Base-by-base conservation (phyloP, 2,329 filamentous ascomycete species). In the Exophiala mesophila region DNA sequence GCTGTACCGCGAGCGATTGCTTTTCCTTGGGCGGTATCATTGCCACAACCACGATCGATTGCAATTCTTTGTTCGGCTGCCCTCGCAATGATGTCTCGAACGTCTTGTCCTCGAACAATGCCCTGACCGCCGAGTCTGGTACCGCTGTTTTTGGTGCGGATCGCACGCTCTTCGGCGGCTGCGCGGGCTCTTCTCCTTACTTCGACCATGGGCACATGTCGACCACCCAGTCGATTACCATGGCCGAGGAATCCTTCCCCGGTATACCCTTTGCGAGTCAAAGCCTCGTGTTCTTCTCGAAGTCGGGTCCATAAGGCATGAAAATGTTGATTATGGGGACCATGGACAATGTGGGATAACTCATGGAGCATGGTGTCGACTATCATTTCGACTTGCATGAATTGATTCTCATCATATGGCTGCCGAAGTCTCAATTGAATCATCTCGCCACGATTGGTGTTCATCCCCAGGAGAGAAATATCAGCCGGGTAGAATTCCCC, bases 361-460 rank as follows among this genome's bases (percentile, higher is more conserved):
- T 97, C 90, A 61, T 97, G 90, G 15, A 97, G 78, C 80, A 97
- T 85, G 0, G 90, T 97, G 63, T 96, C 88, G 31, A 88, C 73
- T 5, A 95, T 75, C 52, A 85, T 72, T 58, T 96, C 88, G 44
- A 89, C 67, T 1, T 85, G 82, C 15, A 95, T 64, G 57, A 97
- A 97, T 55, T 87, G 81, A 28, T 71, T 78, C 7, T 77, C 73
- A 60, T 94, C 86, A 55, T 77, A 72, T 4, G 85, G 71, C 63
- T 92, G 83, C 42, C 90, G 82, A 45, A 97, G 69, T 31, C 90
- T 80, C 16, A 97, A 71, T 51, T 86, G 84, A 52, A 97, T 94
- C 59, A 82, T 83, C 58, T 82, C 73, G 4, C 88, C 88, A 13
- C 66, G 66, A 57, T 90, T 85, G 55, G 84, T 72, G 57, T 97